phyloP scores from a whole-genome alignment of 495 filamentous ascomycete species.

The Neurospora africana region DNA sequence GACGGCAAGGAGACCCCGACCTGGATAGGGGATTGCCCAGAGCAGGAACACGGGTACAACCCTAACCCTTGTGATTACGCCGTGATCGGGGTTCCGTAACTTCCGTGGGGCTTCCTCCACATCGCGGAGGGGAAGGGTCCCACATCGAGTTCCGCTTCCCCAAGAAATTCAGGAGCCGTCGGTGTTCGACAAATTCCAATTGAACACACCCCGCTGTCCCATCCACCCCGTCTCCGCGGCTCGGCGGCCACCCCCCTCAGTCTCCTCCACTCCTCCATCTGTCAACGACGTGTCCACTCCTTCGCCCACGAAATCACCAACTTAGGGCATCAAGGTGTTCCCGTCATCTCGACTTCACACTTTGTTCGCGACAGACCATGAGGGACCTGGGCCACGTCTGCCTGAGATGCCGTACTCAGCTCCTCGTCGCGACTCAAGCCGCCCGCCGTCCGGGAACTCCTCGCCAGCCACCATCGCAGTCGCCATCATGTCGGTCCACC shows the following conservation, averaged over 20 bases:
- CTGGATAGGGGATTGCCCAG: neutral
- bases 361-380: conserved; percentile 6
- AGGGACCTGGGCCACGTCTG: conserved; percentile 19
- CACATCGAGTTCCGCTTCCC: neutral
- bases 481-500: neutral
- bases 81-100: neutral
- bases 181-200: neutral
- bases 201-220: neutral
- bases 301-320: neutral
- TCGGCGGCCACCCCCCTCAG: neutral
- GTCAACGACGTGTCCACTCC: neutral
- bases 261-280: neutral
- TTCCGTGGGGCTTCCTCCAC: neutral
- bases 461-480: neutral
- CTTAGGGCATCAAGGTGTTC: neutral
- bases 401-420: conserved; percentile 16
- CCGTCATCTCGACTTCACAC: neutral
- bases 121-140: neutral
- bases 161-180: neutral
- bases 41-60: neutral
- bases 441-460: neutral
- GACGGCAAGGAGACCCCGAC: neutral
- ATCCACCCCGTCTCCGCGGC: neutral
- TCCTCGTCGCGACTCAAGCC: conserved; percentile 4
- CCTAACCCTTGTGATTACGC: neutral